Percentiles rank a stretch among this genome's conserved stretches.
Conservation (phyloP, 192 early-diverging fungal genomes). For the Dissophora ornata region DNA sequence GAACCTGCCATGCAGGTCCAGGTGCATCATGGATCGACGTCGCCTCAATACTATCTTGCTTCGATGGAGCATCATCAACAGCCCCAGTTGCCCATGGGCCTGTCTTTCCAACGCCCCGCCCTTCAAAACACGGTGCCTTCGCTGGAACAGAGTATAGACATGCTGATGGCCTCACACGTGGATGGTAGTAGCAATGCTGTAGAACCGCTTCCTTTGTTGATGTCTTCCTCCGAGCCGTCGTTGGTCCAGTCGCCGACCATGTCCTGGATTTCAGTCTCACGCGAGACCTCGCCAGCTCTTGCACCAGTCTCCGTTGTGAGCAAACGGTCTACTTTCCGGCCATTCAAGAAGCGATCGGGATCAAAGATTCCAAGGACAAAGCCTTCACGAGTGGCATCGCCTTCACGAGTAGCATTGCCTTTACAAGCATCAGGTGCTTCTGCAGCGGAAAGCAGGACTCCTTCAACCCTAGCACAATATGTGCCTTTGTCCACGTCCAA, state of each 20-base stretch:
- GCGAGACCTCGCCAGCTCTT: slow-evolving; percentile 3
- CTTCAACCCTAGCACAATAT: neutral
- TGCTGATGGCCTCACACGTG: slow-evolving; percentile 12
- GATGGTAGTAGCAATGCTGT: neutral
- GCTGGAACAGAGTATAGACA: slow-evolving; percentile 10
- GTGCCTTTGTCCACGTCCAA: no score
- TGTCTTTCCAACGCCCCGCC: neutral
- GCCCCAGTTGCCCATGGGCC: neutral
- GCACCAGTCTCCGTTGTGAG: neutral
- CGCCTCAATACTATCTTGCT: neutral
- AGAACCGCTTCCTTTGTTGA: neutral
- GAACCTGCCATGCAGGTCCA: neutral
- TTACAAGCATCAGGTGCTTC: no score
- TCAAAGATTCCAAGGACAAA: neutral
- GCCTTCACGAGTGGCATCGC: no score
- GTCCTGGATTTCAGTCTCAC: slow-evolving; percentile 21
- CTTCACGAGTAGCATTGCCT: no score
- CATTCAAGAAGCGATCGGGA: slow-evolving; percentile 1
- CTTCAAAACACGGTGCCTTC: slow-evolving; percentile 6
- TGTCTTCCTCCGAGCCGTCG: neutral
- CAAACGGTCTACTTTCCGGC: neutral
- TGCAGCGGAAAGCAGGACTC: no score
- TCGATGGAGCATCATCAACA: slow-evolving; percentile 9
- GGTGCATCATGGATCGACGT: neutral
- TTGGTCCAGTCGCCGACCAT: slow-evolving; percentile 9